Evolutionary conservation across 306 rosid species (phyloP).

Genomic region (Boehmeria nivea): DNA sequence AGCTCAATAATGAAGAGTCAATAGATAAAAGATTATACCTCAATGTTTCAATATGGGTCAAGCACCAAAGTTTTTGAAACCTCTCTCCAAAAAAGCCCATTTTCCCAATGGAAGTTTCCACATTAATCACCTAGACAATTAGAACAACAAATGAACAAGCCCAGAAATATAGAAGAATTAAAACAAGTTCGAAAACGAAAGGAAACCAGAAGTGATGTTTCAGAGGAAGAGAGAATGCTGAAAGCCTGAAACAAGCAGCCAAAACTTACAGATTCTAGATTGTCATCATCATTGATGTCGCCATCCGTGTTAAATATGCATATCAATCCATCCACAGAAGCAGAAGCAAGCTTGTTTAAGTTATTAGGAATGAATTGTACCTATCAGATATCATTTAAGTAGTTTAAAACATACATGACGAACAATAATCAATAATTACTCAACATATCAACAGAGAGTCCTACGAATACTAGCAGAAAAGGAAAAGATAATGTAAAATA

Average conservation of each 20-base stretch:
- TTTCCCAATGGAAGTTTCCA: constrained; percentile 81
- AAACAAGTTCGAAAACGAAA: constrained; percentile 1
- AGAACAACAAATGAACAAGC: constrained; percentile 13
- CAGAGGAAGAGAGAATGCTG: background rate
- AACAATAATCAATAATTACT: background rate
- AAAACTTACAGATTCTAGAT: constrained; percentile 72
- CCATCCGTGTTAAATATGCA: constrained; percentile 78
- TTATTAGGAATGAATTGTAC: constrained; percentile 80
- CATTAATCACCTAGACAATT: constrained; percentile 66
- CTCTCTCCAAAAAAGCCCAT: constrained; percentile 79
- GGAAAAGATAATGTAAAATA: too few species aligned
- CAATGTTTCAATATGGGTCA: constrained; percentile 81
- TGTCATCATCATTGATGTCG: constrained; percentile 76
- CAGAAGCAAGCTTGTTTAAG: constrained; percentile 74
- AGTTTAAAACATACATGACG: background rate
- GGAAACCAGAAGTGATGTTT: background rate
- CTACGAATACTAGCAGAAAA: too few species aligned
- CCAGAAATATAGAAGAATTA: background rate
- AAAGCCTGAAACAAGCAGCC: background rate
- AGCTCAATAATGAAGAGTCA: constrained; percentile 1
- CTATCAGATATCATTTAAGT: constrained; percentile 35
- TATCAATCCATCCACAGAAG: constrained; percentile 89
- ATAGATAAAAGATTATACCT: constrained; percentile 41
- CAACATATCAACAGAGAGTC: too few species aligned
- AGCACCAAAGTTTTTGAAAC: constrained; percentile 87